phyloP scores from a whole-genome alignment of 495 filamentous ascomycete genomes.

The Penicillium argentinense region DNA sequence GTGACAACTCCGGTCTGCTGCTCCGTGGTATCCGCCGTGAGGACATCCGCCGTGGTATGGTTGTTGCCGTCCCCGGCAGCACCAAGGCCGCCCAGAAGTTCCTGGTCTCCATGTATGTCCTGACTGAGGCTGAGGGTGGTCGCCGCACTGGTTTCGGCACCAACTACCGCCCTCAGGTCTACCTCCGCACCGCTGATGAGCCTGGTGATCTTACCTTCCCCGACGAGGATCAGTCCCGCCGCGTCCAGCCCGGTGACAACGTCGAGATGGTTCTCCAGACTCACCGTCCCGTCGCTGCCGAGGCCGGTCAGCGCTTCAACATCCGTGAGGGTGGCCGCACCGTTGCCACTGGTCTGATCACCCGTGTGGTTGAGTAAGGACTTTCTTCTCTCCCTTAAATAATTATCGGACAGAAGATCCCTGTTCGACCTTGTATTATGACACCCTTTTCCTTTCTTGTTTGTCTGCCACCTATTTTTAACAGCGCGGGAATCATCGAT shows the following conservation, averaged over 20 bases:
- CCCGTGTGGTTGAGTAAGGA: constrained; percentile 62
- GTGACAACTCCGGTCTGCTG: constrained; percentile 97
- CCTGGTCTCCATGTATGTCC: constrained; percentile 91
- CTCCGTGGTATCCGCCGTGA: constrained; percentile 93
- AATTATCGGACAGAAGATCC: constrained; percentile 4
- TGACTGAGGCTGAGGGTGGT: constrained; percentile 96
- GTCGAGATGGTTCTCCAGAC: constrained; percentile 89
- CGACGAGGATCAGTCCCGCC: constrained; percentile 69
- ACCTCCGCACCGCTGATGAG: constrained; percentile 92
- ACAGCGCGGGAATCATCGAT: constrained; percentile 41
- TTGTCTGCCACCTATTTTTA: constrained; percentile 32
- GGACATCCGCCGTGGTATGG: constrained; percentile 92
- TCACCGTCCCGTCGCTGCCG: constrained; percentile 77
- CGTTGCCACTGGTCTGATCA: constrained; percentile 89
- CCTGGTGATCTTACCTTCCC: constrained; percentile 78
- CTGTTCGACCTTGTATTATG: constrained; percentile 37
- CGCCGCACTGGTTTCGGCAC: constrained; percentile 88
- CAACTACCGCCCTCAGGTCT: constrained; percentile 96
- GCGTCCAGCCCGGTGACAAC: constrained; percentile 98
- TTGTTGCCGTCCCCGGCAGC: constrained; percentile 74
- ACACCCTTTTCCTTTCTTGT: constrained; percentile 31
- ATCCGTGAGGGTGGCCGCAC: constrained; percentile 94
- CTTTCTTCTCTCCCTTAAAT: constrained; percentile 5
- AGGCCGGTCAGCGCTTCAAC: constrained; percentile 91
- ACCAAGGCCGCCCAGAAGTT: constrained; percentile 84